Evolutionary conservation across 345 rosid species (phyloP).

Genomic region (Citrus cavaleriei): DNA sequence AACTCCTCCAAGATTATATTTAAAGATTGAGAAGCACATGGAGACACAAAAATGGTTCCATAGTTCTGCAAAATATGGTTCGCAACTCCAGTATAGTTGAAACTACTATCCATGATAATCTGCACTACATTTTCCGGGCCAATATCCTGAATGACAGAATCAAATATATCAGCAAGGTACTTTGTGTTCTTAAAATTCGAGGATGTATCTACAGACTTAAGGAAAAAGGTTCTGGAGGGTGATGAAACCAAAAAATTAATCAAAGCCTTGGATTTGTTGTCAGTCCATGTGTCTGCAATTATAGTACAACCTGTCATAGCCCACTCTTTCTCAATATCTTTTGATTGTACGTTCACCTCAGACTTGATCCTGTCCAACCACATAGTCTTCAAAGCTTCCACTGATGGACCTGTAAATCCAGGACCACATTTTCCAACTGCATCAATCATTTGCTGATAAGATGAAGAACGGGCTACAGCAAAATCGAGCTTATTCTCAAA

Average conservation of each 20-base stretch:
- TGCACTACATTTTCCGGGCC: conserved; percentile 83
- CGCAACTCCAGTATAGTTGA: conserved; percentile 62
- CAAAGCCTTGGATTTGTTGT: conserved; percentile 76
- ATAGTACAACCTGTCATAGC: conserved; percentile 73
- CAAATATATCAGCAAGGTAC: conserved; percentile 72
- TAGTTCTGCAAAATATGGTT: conserved; percentile 72
- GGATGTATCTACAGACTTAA: conserved; percentile 82
- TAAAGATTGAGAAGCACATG: conserved; percentile 86
- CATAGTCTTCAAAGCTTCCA: conserved; percentile 47
- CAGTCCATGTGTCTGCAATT: conserved; percentile 81
- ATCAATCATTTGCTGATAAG: conserved; percentile 68
- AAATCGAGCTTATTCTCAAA: conserved; percentile 79
- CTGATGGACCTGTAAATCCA: conserved; percentile 53
- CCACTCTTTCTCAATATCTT: conserved; percentile 80
- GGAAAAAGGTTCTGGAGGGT: conserved; percentile 72
- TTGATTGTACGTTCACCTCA: conserved; percentile 49
- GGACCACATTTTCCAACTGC: conserved; percentile 61
- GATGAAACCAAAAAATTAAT: conserved; percentile 83
- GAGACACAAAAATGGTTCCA: conserved; percentile 72
- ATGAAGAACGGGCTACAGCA: conserved; percentile 60
- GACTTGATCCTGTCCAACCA: conserved; percentile 68
- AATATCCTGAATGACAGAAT: conserved; percentile 69
- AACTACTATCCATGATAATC: conserved; percentile 65
- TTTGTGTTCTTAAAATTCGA: conserved; percentile 70
- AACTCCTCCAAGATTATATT: conserved; percentile 78